These are phyloP conservation scores for Globisporangium recalcitrans DNA, from an alignment of 352 stramenopile genomes.

Conservation along the genomic window DNA sequence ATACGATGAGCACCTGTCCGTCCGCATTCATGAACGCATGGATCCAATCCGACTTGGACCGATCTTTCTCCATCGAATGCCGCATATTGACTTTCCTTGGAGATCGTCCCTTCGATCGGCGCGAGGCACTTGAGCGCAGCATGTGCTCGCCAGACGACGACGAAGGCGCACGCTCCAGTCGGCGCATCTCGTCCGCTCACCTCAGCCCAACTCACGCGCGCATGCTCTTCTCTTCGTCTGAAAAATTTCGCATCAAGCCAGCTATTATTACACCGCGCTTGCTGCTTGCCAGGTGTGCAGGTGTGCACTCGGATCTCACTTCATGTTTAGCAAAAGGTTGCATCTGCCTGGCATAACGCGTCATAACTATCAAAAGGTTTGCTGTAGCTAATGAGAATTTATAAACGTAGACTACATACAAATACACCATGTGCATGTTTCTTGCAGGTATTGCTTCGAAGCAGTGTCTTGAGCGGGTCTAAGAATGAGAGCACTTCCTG, in stretches of 20 bases:
- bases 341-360: not conserved
- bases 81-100: slow-evolving; percentile 15
- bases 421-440: too few species aligned
- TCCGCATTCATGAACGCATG: too few species aligned
- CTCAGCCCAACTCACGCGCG: not conserved
- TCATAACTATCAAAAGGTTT: too few species aligned
- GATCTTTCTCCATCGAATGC: too few species aligned
- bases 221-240: not conserved
- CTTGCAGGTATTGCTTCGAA: too few species aligned
- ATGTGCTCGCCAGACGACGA: not conserved
- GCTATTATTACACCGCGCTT: not conserved
- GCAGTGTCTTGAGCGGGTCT: too few species aligned
- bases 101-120: slow-evolving; percentile 34
- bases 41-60: too few species aligned
- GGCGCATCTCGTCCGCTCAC: not conserved
- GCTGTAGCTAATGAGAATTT: too few species aligned
- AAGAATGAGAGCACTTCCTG: not conserved
- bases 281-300: not conserved
- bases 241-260: not conserved
- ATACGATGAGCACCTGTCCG: too few species aligned
- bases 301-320: not conserved
- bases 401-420: too few species aligned
- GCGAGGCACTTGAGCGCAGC: slow-evolving; percentile 28
- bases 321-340: too few species aligned
- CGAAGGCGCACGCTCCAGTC: not conserved